Base-by-base conservation (phyloP, 805 yeast species). In the Cyberlindnera subsufficiens region DNA sequence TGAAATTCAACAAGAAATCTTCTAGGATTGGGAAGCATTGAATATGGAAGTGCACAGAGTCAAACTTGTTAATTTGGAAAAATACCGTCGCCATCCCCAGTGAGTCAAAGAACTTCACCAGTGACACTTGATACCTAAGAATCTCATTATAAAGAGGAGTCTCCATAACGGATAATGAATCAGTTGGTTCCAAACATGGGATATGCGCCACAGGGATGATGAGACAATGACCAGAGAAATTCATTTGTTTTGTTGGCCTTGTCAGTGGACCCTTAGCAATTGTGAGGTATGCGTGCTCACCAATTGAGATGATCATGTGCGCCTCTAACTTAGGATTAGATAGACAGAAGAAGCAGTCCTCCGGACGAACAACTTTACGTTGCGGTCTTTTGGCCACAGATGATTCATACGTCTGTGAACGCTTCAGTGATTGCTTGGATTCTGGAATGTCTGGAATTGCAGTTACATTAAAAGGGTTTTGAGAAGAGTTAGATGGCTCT, bases 231-330 rank as follows among this genome's bases (percentile, higher is more conserved):
- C 95, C 96, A 0, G 95, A 77, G 54, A 86, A 80, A 8, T 68
- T 65, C 55, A 72, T 64, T 4, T 73, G 61, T 4, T 65, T 63
- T 13, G 66, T 66, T 1, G 82, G 76, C 22, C 71, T 62, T 2
- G 86, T 76, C 16, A 89, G 62, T 0, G 97, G 96, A 0, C 97
- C 97, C 56, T 85, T 88, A 0, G 96, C 95, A 14, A 81, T 69
- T 0, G 96, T 82, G 44, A 89, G 39, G 58, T 88, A 89, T 0
- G 78, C 64, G 37, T 68, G 66, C 11, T 73, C 72, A 0, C 86
- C 91, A 40, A 90, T 82, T 0, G 93, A 76, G 1, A 88, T 71
- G 11, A 89, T 77, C 83, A 90, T 78, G 59, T 88, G 95, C 3
- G 85, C 69, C 50, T 83, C 90, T 6, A 85, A 71, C 13, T 80